These are phyloP conservation scores for Ustilago nuda DNA, from an alignment of 1,284 basidiomycete species.

Conservation along the genomic window DNA sequence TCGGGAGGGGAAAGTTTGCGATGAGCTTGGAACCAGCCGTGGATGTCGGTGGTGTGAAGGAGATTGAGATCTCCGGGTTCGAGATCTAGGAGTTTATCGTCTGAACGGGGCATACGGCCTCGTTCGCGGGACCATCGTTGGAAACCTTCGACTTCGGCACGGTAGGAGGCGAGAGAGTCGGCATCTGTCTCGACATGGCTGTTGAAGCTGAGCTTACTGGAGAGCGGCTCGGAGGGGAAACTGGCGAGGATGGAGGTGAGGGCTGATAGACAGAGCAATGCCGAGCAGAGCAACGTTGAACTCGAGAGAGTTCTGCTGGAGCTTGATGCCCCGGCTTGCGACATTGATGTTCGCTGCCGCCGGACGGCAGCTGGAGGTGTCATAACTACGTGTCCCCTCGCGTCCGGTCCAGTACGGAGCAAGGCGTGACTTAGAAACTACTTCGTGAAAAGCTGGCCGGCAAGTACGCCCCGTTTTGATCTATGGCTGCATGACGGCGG, in stretches of 20 bases:
- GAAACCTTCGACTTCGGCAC: conserved; percentile 49
- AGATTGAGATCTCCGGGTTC: conserved; percentile 83
- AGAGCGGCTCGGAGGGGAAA: conserved; percentile 31
- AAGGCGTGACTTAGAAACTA: too few species aligned
- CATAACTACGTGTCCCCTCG: neutral
- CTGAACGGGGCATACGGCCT: conserved; percentile 54
- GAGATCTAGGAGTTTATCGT: conserved; percentile 71
- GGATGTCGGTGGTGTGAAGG: conserved; percentile 83
- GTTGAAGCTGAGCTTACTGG: conserved; percentile 43
- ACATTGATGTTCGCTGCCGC: neutral
- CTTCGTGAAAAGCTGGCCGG: neutral
- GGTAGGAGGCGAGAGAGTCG: conserved; percentile 35
- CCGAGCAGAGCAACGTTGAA: conserved; percentile 6
- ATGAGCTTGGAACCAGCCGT: conserved; percentile 72
- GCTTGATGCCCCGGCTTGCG: neutral
- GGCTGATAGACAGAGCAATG: conserved; percentile 14
- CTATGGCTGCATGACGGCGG: neutral
- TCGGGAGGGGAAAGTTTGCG: conserved; percentile 65
- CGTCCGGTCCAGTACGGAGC: neutral
- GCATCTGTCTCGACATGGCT: conserved; percentile 34
- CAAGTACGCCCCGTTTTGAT: neutral
- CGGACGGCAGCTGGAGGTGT: neutral
- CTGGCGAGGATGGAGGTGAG: conserved; percentile 19
- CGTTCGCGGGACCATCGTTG: conserved; percentile 46
- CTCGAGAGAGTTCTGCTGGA: neutral